phyloP scores from a whole-genome alignment of 2,329 filamentous ascomycete genomes.

The Chaetomium sp. region DNA sequence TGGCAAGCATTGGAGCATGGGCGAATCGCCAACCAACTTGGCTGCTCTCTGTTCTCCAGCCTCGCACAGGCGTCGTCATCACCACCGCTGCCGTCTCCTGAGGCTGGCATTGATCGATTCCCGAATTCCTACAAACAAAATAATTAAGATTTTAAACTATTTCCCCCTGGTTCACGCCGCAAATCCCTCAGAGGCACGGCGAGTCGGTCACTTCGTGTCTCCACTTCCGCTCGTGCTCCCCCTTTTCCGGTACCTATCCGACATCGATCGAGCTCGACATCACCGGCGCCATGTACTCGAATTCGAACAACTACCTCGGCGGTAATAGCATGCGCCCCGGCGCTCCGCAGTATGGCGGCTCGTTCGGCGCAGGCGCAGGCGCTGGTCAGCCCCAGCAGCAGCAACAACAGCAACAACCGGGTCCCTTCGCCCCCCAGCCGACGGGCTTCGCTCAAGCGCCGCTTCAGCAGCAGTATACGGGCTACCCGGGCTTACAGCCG shows the following conservation, averaged over 20 bases:
- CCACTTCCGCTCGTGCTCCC: constrained; percentile 9
- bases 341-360: constrained; percentile 60
- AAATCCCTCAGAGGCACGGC: constrained; percentile 4
- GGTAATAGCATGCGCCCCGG: constrained; percentile 75
- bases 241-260: constrained; percentile 12
- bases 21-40: constrained; percentile 11
- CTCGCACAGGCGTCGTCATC: constrained; percentile 29
- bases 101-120: constrained; percentile 7
- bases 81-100: constrained; percentile 9
- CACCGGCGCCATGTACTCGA: constrained; percentile 73
- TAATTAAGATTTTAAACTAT: background rate
- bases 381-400: constrained; percentile 54
- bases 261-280: constrained; percentile 14
- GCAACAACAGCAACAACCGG: constrained; percentile 51
- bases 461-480: constrained; percentile 62
- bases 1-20: constrained; percentile 6
- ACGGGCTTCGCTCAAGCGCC: constrained; percentile 61
- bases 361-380: constrained; percentile 46
- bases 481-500: constrained; percentile 52
- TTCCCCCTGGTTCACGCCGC: constrained; percentile 6
- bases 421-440: constrained; percentile 61
- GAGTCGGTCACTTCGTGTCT: background rate
- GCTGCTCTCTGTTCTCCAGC: constrained; percentile 17
- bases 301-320: constrained; percentile 82
- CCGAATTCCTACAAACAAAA: background rate